A percentile compares a stretch with the other conserved stretches of the same genome.
Conservation (phyloP, 2,329 filamentous ascomycete species). For the Peltaster fructicola region DNA sequence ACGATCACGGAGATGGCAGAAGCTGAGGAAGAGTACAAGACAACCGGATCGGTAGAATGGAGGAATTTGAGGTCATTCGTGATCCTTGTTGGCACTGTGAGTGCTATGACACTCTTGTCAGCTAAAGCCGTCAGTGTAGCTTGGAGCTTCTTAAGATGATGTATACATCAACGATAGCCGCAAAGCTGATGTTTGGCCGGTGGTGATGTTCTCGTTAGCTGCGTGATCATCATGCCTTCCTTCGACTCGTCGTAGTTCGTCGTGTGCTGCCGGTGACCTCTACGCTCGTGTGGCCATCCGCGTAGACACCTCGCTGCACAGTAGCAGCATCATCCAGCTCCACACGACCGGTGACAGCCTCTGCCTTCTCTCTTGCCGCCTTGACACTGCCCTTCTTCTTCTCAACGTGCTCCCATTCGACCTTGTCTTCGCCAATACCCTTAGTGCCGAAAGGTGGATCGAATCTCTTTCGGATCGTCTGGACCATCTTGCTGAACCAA, state of each 20-base stretch:
- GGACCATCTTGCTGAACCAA: slow-evolving; percentile 80
- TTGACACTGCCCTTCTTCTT: slow-evolving; percentile 10
- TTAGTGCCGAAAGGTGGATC: slow-evolving; percentile 36
- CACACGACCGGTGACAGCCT: slow-evolving; percentile 5
- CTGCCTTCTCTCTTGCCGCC: slow-evolving; percentile 9
- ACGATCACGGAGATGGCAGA: slow-evolving; percentile 32
- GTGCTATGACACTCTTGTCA: too few species aligned
- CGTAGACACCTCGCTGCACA: slow-evolving; percentile 9
- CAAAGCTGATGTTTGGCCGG: too few species aligned
- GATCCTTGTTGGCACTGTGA: slow-evolving; percentile 19
- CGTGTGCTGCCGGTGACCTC: slow-evolving; percentile 8
- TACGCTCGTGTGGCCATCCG: slow-evolving; percentile 11
- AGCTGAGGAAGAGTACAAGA: slow-evolving; percentile 21
- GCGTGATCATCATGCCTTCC: slow-evolving; percentile 8
- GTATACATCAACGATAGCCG: too few species aligned
- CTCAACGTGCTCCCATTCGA: slow-evolving; percentile 6
- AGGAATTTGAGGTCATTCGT: slow-evolving; percentile 31
- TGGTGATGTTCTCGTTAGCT: too few species aligned
- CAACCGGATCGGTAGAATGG: slow-evolving; percentile 25
- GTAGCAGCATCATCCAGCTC: slow-evolving; percentile 2
- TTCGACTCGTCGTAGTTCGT: slow-evolving; percentile 4
- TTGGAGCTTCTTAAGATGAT: too few species aligned
- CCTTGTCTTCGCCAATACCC: slow-evolving; percentile 12
- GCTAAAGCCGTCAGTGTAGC: too few species aligned
- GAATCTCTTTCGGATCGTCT: slow-evolving; percentile 61